Conservation (phyloP, 257 asterid species). For the Prunella vulgaris region DNA sequence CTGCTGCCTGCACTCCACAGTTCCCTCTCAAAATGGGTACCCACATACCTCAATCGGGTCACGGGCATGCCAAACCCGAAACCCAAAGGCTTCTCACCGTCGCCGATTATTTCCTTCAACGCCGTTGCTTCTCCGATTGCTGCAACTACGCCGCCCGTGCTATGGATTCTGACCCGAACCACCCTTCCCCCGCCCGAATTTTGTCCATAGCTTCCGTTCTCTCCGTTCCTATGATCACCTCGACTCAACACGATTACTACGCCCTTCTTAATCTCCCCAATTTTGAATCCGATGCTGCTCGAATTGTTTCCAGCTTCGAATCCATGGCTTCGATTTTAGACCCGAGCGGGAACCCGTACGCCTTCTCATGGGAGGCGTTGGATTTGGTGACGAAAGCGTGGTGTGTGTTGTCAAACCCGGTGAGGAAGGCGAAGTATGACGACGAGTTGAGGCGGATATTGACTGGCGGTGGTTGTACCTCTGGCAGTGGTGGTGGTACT, state of each 20-base stretch:
- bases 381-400: constrained; percentile 35
- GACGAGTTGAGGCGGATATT: constrained; percentile 20
- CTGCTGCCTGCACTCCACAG: not conserved
- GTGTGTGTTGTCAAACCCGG: constrained; percentile 40
- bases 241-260: constrained; percentile 36
- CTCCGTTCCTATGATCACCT: constrained; percentile 27
- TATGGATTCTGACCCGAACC: constrained; percentile 30
- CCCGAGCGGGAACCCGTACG: constrained; percentile 37
- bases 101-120: constrained; percentile 31
- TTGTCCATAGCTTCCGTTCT: constrained; percentile 42
- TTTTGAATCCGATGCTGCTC: constrained; percentile 29
- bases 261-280: constrained; percentile 40
- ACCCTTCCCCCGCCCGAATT: constrained; percentile 33
- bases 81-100: constrained; percentile 22
- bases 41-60: constrained; percentile 11
- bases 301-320: constrained; percentile 24
- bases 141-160: constrained; percentile 38
- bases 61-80: constrained; percentile 20
- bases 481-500: constrained; percentile 18
- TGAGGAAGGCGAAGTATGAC: constrained; percentile 33
- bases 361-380: constrained; percentile 42
- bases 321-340: constrained; percentile 28
- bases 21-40: constrained; percentile 14
- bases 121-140: constrained; percentile 39
- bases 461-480: not conserved